phyloP scores from a whole-genome alignment of 306 rosid genomes.

The Nissolia schottii region DNA sequence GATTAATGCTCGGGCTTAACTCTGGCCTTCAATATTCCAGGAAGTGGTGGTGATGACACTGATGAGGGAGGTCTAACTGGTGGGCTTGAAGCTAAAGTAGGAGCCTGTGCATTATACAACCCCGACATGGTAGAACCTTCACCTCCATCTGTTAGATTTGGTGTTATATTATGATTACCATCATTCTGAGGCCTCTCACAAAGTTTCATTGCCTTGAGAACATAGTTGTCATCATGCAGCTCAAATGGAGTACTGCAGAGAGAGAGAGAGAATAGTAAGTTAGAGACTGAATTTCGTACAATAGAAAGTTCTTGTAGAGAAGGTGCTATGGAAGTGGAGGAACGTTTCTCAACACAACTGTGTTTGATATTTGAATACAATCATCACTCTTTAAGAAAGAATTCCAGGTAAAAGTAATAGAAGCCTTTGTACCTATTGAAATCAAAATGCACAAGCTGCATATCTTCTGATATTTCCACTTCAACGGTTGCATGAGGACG shows the following conservation, averaged over 20 bases:
- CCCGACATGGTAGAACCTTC: constrained; percentile 66
- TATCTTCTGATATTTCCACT: constrained; percentile 83
- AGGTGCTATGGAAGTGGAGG: background rate
- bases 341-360: background rate
- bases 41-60: constrained; percentile 83
- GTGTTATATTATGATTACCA: constrained; percentile 34
- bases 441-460: constrained; percentile 97
- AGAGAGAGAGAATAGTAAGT: background rate
- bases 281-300: background rate
- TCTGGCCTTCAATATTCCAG: constrained; percentile 87
- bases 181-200: constrained; percentile 59
- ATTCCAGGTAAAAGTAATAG: background rate
- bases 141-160: constrained; percentile 58
- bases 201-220: constrained; percentile 81
- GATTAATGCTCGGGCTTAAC: constrained; percentile 75
- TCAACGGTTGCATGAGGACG: constrained; percentile 94
- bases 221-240: constrained; percentile 89
- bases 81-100: constrained; percentile 45
- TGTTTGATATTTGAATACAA: background rate
- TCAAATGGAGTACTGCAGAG: constrained; percentile 85
- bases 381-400: background rate
- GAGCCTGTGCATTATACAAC: constrained; percentile 48
- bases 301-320: background rate
- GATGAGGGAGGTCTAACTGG: constrained; percentile 66
- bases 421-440: constrained; percentile 67